These are phyloP conservation scores for Cryptosporidium sp. DNA, from an alignment of 169 alveolate genomes.

Conservation along the genomic window DNA sequence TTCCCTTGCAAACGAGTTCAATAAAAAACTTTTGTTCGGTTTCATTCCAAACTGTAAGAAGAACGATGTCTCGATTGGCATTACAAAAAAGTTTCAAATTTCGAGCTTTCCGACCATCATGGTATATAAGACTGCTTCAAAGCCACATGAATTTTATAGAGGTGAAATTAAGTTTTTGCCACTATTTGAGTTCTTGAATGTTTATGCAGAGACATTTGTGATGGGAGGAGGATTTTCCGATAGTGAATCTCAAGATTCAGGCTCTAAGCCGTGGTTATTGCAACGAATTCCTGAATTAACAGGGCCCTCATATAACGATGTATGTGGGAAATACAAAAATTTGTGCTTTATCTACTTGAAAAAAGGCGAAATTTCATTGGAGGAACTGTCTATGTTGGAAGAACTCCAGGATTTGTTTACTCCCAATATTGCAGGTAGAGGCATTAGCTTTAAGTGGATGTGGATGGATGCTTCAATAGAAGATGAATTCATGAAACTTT, in stretches of 20 bases:
- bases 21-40: slow-evolving; percentile 85
- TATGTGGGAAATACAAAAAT: slow-evolving; percentile 86
- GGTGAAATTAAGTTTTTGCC: slow-evolving; percentile 90
- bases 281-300: slow-evolving; percentile 87
- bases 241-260: slow-evolving; percentile 80
- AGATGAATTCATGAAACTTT: slow-evolving; percentile 81
- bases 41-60: slow-evolving; percentile 80
- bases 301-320: slow-evolving; percentile 85
- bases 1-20: slow-evolving; percentile 83
- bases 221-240: slow-evolving; percentile 93
- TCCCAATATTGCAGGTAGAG: slow-evolving; percentile 86
- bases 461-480: slow-evolving; percentile 87
- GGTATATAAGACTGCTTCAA: slow-evolving; percentile 85
- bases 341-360: slow-evolving; percentile 86
- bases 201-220: slow-evolving; percentile 95
- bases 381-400: slow-evolving; percentile 85
- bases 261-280: slow-evolving; percentile 88
- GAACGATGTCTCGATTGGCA: slow-evolving; percentile 55
- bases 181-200: slow-evolving; percentile 94
- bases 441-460: slow-evolving; percentile 86
- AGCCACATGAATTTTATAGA: slow-evolving; percentile 86
- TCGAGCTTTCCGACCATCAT: slow-evolving; percentile 88
- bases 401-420: slow-evolving; percentile 84
- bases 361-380: slow-evolving; percentile 81
- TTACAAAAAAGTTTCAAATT: slow-evolving; percentile 88